A percentile compares a stretch with the other conserved stretches of the same genome.
phyloP scores from a whole-genome alignment of 2,329 filamentous ascomycete species.

The Penicillium paneum region DNA sequence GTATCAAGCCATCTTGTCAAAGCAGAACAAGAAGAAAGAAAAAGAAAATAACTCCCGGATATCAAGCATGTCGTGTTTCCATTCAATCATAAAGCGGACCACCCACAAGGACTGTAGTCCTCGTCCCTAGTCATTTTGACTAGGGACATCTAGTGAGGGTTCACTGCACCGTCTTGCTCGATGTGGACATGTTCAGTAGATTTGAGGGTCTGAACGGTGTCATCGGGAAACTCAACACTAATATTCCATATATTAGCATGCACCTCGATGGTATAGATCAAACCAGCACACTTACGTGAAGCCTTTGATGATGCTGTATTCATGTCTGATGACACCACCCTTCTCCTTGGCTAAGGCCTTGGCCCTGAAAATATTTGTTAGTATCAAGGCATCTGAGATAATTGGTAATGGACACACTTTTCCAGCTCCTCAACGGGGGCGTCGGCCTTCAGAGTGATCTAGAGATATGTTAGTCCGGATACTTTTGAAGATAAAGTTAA shows the following conservation, averaged over 20 bases:
- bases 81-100: neutral
- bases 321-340: slow-evolving; percentile 79
- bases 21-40: slow-evolving; percentile 6
- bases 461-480: slow-evolving; percentile 2
- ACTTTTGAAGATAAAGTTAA: neutral
- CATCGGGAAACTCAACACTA: slow-evolving; percentile 71
- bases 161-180: slow-evolving; percentile 69
- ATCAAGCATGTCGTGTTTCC: neutral
- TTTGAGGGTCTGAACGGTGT: slow-evolving; percentile 63
- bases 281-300: slow-evolving; percentile 68
- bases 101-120: neutral
- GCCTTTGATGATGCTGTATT: slow-evolving; percentile 84
- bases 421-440: slow-evolving; percentile 65
- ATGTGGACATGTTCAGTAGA: slow-evolving; percentile 72
- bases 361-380: slow-evolving; percentile 51
- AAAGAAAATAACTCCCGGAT: slow-evolving; percentile 2
- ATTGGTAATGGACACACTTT: slow-evolving; percentile 50
- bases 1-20: slow-evolving; percentile 21
- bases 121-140: neutral
- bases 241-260: neutral
- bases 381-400: neutral
- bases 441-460: slow-evolving; percentile 78
- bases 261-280: neutral
- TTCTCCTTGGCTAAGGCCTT: slow-evolving; percentile 72
- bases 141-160: slow-evolving; percentile 59